Percentiles rank a stretch among this genome's conserved stretches.
Evolutionary conservation across 176 grass and related monocot genomes (phyloP).

Genomic region (Pontederia paniculata): DNA sequence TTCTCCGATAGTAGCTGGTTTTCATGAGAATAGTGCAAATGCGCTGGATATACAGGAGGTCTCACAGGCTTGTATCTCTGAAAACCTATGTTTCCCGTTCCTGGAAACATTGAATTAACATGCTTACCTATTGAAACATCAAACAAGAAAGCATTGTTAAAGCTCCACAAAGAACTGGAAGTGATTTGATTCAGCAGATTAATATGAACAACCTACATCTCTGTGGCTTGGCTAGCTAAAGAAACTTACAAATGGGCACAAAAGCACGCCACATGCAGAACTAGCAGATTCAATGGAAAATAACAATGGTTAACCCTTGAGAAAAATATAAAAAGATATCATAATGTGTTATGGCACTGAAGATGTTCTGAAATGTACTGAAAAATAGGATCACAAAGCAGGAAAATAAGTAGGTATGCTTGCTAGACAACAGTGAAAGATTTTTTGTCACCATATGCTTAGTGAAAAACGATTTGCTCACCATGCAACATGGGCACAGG

Average conservation of each 20-base stretch:
- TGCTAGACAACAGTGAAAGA: background rate
- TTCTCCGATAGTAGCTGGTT: slow-evolving; percentile 22
- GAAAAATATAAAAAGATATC: no score
- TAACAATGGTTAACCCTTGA: no score
- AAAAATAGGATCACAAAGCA: no score
- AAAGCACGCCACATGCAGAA: no score
- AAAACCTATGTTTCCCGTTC: slow-evolving; percentile 22
- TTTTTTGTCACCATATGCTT: background rate
- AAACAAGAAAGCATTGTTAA: slow-evolving; percentile 19
- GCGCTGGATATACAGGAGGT: slow-evolving; percentile 26
- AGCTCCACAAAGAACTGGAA: slow-evolving; percentile 12
- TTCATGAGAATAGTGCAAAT: slow-evolving; percentile 27
- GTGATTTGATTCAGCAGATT: no score
- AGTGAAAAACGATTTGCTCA: slow-evolving; percentile 17
- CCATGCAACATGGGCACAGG: slow-evolving; percentile 27
- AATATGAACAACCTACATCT: no score
- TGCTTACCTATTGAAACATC: slow-evolving; percentile 26
- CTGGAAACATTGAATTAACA: slow-evolving; percentile 24
- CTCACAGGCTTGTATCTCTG: slow-evolving; percentile 27
- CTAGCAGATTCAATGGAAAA: no score
- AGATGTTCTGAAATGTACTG: no score
- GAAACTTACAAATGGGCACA: no score
- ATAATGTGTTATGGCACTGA: no score
- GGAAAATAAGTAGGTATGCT: background rate
- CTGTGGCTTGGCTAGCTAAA: no score